phyloP scores from a whole-genome alignment of 345 rosid species.

The Orychophragmus violaceus region DNA sequence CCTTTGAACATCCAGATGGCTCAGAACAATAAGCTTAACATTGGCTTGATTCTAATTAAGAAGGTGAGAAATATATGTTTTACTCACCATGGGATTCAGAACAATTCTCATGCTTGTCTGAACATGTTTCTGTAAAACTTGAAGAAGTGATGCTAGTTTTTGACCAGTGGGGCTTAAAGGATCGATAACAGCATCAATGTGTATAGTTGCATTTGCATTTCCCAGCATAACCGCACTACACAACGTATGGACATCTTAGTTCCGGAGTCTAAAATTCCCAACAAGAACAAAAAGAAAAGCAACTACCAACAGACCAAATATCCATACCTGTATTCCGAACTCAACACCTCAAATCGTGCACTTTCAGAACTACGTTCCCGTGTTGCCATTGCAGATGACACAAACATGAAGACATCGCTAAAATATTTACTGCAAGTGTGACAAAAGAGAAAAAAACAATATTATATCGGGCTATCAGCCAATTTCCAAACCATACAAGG shows the following conservation, averaged over 20 bases:
- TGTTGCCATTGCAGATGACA: constrained; percentile 86
- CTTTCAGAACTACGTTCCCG: constrained; percentile 92
- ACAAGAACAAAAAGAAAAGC: neutral
- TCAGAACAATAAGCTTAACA: neutral
- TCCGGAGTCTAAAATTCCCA: neutral
- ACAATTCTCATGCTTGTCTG: constrained; percentile 93
- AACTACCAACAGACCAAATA: constrained; percentile 1
- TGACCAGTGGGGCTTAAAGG: constrained; percentile 92
- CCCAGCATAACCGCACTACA: constrained; percentile 80
- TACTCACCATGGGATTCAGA: constrained; percentile 90
- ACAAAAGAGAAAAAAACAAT: neutral
- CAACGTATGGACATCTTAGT: constrained; percentile 13
- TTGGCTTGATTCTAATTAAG: neutral
- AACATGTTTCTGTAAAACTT: constrained; percentile 56
- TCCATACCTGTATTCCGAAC: constrained; percentile 65
- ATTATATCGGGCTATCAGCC: constrained; percentile 18
- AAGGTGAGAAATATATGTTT: neutral
- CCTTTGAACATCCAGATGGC: constrained; percentile 9
- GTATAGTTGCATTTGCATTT: constrained; percentile 71
- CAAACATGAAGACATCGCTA: constrained; percentile 76
- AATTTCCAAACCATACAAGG: constrained; percentile 14
- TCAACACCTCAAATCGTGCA: constrained; percentile 89
- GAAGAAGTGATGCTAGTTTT: constrained; percentile 84
- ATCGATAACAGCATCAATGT: constrained; percentile 92
- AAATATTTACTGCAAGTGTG: constrained; percentile 71